phyloP scores from a whole-genome alignment of 495 filamentous ascomycete species.

The Cenococcum geophilum region DNA sequence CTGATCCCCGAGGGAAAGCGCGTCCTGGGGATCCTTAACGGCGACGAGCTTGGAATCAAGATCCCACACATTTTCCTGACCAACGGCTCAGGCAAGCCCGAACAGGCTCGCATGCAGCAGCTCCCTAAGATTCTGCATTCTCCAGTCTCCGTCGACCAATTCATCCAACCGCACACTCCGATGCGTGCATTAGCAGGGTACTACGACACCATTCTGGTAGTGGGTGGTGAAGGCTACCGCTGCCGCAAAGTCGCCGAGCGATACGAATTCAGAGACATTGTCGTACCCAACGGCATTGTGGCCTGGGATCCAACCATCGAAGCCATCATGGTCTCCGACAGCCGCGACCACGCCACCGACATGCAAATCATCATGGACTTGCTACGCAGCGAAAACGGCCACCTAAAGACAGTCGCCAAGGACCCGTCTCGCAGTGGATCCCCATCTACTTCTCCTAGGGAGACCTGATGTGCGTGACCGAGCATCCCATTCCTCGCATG shows the following conservation, averaged over 20 bases:
- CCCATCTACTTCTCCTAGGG: slow-evolving; percentile 74
- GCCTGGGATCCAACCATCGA: slow-evolving; percentile 59
- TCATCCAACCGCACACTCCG: slow-evolving; percentile 63
- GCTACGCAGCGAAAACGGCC: slow-evolving; percentile 66
- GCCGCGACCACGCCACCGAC: slow-evolving; percentile 77
- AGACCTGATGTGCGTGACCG: slow-evolving; percentile 69
- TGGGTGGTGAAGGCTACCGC: slow-evolving; percentile 59
- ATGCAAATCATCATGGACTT: slow-evolving; percentile 82
- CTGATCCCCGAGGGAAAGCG: slow-evolving; percentile 55
- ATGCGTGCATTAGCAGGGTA: slow-evolving; percentile 62
- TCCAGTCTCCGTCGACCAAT: slow-evolving; percentile 56
- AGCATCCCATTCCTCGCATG: slow-evolving; percentile 67
- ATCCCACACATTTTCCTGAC: slow-evolving; percentile 67
- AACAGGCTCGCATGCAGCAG: slow-evolving; percentile 52
- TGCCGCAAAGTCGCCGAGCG: slow-evolving; percentile 61
- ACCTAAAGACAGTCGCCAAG: slow-evolving; percentile 58
- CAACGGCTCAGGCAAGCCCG: slow-evolving; percentile 60
- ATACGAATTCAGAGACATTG: slow-evolving; percentile 61
- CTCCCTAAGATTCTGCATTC: slow-evolving; percentile 53
- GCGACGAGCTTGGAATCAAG: slow-evolving; percentile 62
- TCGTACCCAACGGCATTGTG: slow-evolving; percentile 62
- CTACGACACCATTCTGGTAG: slow-evolving; percentile 59
- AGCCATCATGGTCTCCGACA: slow-evolving; percentile 77
- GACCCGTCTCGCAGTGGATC: slow-evolving; percentile 63
- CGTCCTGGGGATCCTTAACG: slow-evolving; percentile 59